These are phyloP conservation scores for Epichloe uncinata DNA, from an alignment of 2,329 filamentous ascomycete genomes.

Conservation along the genomic window DNA sequence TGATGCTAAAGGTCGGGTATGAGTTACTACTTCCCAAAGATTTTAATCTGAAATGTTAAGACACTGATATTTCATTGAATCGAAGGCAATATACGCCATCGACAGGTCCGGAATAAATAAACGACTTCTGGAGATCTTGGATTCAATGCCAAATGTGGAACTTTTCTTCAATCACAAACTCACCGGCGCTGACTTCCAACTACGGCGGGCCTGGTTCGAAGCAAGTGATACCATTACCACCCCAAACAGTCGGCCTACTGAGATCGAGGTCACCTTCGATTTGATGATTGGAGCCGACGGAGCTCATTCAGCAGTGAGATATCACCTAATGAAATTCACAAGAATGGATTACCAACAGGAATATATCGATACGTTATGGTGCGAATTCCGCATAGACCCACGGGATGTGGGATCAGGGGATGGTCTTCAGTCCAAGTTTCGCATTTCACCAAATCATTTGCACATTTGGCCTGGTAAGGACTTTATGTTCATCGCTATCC, in stretches of 20 bases:
- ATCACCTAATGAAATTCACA: slow-evolving; percentile 90
- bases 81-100: slow-evolving; percentile 70
- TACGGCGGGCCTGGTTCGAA: slow-evolving; percentile 81
- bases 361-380: slow-evolving; percentile 96
- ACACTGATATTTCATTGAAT: slow-evolving; percentile 4
- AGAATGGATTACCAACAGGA: slow-evolving; percentile 85
- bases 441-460: slow-evolving; percentile 80
- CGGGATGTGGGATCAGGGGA: slow-evolving; percentile 15
- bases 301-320: slow-evolving; percentile 80
- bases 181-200: slow-evolving; percentile 72
- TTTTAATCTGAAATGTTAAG: background rate
- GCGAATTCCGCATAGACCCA: slow-evolving; percentile 75
- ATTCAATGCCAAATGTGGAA: slow-evolving; percentile 75
- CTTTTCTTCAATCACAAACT: slow-evolving; percentile 91
- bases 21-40: slow-evolving; percentile 10
- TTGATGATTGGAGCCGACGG: slow-evolving; percentile 91
- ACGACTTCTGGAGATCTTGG: slow-evolving; percentile 69
- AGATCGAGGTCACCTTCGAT: slow-evolving; percentile 80
- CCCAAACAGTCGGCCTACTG: slow-evolving; percentile 36
- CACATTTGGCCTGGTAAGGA: slow-evolving; percentile 94
- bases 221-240: slow-evolving; percentile 23
- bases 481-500: slow-evolving; percentile 98
- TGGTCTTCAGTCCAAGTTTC: slow-evolving; percentile 39
- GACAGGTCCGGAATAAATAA: slow-evolving; percentile 78
- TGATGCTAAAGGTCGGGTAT: slow-evolving; percentile 73